Evolutionary conservation across 1,139 yeast genomes (phyloP).

Genomic region (Candida dubliniensis): DNA sequence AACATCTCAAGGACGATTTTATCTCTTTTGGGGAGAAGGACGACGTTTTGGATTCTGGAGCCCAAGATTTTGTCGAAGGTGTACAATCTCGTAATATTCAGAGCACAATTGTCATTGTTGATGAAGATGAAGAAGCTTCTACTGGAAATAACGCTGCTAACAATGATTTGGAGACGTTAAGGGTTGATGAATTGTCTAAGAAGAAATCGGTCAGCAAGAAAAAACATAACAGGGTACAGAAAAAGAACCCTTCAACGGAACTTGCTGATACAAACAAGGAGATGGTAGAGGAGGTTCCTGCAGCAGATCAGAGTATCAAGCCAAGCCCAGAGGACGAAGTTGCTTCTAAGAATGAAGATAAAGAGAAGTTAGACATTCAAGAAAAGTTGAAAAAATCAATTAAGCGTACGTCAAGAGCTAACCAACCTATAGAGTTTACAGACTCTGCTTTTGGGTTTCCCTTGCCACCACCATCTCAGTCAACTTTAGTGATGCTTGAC

Average conservation of each 20-base stretch:
- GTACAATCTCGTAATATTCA: not conserved
- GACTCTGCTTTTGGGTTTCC: conserved; percentile 88
- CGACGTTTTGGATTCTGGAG: not conserved
- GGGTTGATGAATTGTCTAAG: not conserved
- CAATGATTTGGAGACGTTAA: not conserved
- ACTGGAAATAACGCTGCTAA: not conserved
- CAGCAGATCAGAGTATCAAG: not conserved
- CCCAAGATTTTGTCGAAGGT: not conserved
- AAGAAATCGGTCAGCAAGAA: conserved; percentile 2
- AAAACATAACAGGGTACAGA: not conserved
- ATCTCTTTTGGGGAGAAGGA: not conserved
- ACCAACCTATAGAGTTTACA: conserved; percentile 74
- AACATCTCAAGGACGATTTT: conserved; percentile 4
- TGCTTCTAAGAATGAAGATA: conserved; percentile 21
- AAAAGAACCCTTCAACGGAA: conserved; percentile 6
- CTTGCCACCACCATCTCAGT: conserved; percentile 72
- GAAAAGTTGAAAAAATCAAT: conserved; percentile 48
- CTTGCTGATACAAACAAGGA: conserved; percentile 1
- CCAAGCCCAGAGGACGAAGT: conserved; percentile 2
- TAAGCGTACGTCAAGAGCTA: conserved; percentile 46
- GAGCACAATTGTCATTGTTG: conserved; percentile 1
- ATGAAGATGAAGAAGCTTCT: not conserved
- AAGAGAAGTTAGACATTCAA: conserved; percentile 45
- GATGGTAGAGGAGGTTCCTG: conserved; percentile 1
- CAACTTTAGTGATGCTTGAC: conserved; percentile 76